Evolutionary conservation across 2,329 filamentous ascomycete genomes (phyloP), one percentile per base, ranked within the genome.

Genomic region (Xylariaceae sp.): DNA sequence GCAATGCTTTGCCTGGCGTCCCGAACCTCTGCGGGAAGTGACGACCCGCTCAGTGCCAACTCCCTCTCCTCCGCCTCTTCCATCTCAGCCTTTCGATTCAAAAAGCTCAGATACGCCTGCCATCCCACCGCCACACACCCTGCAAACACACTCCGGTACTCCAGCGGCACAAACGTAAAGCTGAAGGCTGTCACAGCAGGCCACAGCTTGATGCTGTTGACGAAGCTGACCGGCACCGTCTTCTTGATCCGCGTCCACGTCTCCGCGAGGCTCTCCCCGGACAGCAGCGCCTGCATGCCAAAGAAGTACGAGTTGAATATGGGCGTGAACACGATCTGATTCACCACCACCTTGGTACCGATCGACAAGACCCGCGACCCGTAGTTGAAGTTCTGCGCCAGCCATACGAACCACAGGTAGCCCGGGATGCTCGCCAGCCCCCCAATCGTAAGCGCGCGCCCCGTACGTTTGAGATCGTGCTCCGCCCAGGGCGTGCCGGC

Each of bases 161-260:
- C 81, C 36, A 89, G 71, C 19, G 83, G 79, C 4, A 96, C 70
- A 56, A 88, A 93, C n/a, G 85, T 81, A 57, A 96, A 94, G 62
- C 76, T 90, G 59, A 96, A 83, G 0, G 89, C 89, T 12, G 85
- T 94, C 13, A 95, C 85, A 0, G 81, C 80, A 0, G 90, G 91
- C 90, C 90, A 96, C 18, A 96, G 64, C 67, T 94, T 95, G 62
- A 83, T 81, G 45, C 83, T 87, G 62, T 93, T 95, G 58, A 80
- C 62, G 58, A 87, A 79, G 57, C 83, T 89, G 18, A 76, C 73
- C 0, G 89, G 89, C 0, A 95, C 84, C 0, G 89, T 90, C 44
- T 81, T 73, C 51, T 76, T 76, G 44, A 96, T 74, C 39, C 87
- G 81, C 54, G 87, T 79, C 62, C 78, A 76, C 1, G 84, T 78